Evolutionary conservation across 129 eudicot species (phyloP), one percentile per base, ranked within the genome.

Genomic region (Pittosporum tobira): DNA sequence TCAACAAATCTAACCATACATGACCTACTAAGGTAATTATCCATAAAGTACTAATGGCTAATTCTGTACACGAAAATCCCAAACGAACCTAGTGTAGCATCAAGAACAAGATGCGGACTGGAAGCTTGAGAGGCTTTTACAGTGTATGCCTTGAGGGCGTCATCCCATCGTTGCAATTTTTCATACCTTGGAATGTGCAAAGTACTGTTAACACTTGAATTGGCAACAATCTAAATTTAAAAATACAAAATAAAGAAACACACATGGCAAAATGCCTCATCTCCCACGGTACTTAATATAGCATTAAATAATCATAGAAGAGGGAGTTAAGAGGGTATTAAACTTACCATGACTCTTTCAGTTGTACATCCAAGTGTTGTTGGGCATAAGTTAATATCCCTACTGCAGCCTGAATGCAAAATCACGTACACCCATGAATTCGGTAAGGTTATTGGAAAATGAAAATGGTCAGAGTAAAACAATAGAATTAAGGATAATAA

Each of bases 361-460:
- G 84, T 59, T 83, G 91, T 57, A 87, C 99, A 64, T 87, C 94
- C 80, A 93, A 71, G 64, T 84, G 70, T 71, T 78, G 88, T 74
- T 93, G 99, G 18, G 99, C 96, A 50, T 87, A 87, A 44, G 94
- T 93, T 56, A 93, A 77, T 74, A 93, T 87, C 42, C 99, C 99
- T 56, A 87, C 94, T 27, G 99, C 99, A 49, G 99, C 99, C 99
- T 93, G 65, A 30, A 74, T 19, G 48, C 38, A 59, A 15, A 57
- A n/a, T n/a, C 42, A 36, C 20, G 61, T 36, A 56, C 36, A 52
- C 50, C 66, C 58, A 44, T 51, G 61, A 47, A 59, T 65, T 19
- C 22, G 25, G 0, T 44, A 59, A 15, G 36, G 65, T 25, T 59
- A 6, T 21, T 28, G 21, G 6, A 37, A 58, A 3, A 46, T 10